Conservation (phyloP, 1,284 basidiomycete genomes). For the Ustilago cynodontis region DNA sequence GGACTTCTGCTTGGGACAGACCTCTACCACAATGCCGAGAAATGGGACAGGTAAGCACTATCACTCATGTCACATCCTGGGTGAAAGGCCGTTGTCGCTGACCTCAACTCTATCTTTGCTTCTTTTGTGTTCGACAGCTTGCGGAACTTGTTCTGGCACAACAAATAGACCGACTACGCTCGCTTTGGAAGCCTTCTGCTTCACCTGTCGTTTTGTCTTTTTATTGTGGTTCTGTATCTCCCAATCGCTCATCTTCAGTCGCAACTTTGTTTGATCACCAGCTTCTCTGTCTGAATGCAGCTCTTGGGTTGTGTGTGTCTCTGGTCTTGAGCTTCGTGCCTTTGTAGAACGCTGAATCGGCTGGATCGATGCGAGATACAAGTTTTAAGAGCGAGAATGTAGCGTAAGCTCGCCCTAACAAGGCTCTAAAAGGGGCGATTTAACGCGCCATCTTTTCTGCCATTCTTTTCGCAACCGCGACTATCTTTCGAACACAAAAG, state of each 20-base stretch:
- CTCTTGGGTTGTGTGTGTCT: background rate
- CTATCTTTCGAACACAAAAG: too few relatives aligned
- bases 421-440: too few relatives aligned
- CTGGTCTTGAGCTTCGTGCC: too few relatives aligned
- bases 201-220: background rate
- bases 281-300: background rate
- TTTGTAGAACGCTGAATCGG: too few relatives aligned
- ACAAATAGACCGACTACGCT: slow-evolving; percentile 55
- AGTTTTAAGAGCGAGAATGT: too few relatives aligned
- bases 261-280: background rate
- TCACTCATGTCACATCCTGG: background rate
- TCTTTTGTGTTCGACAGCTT: slow-evolving; percentile 40
- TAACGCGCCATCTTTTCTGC: too few relatives aligned
- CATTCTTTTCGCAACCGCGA: too few relatives aligned
- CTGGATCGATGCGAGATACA: too few relatives aligned
- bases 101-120: background rate
- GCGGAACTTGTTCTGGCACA: slow-evolving; percentile 69
- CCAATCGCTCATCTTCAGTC: background rate
- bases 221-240: background rate
- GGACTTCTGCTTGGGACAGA: slow-evolving; percentile 38
- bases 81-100: background rate
- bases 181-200: background rate
- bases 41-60: slow-evolving; percentile 61
- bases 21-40: slow-evolving; percentile 67
- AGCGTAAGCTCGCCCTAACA: too few relatives aligned